phyloP scores from a whole-genome alignment of 1,284 basidiomycete genomes.

The Fomitopsis pinicola region DNA sequence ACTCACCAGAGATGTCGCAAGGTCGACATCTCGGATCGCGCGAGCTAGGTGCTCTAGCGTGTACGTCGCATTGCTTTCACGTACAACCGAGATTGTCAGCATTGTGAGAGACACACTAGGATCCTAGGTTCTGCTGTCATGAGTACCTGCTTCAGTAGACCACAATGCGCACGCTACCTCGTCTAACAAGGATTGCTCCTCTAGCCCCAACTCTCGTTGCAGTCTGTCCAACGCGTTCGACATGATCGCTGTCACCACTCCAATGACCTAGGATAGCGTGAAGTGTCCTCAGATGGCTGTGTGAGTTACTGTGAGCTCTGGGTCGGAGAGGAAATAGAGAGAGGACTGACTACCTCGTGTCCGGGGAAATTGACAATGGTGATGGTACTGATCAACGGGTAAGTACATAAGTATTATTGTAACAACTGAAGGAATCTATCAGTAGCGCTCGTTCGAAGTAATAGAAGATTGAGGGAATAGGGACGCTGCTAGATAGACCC shows the following conservation, averaged over 20 bases:
- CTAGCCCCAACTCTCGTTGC: background rate
- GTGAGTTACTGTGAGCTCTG: background rate
- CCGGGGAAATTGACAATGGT: background rate
- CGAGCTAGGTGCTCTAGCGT: slow-evolving; percentile 15
- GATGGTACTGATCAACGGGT: background rate
- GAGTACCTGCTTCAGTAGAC: background rate
- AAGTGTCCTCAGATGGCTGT: background rate
- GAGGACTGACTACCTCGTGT: no score
- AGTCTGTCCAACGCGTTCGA: background rate
- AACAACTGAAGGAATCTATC: no score
- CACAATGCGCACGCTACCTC: background rate
- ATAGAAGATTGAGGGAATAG: no score
- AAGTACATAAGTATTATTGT: background rate
- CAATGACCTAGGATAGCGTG: background rate
- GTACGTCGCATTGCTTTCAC: slow-evolving; percentile 18
- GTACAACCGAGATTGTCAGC: slow-evolving; percentile 20
- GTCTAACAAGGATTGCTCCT: background rate
- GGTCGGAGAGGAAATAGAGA: no score
- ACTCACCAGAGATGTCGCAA: slow-evolving; percentile 21
- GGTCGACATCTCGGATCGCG: slow-evolving; percentile 15
- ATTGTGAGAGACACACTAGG: slow-evolving; percentile 16
- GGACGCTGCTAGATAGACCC: background rate
- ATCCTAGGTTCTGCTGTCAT: slow-evolving; percentile 13
- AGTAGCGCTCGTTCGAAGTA: no score
- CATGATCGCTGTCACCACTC: background rate